Evolutionary conservation across 2,329 filamentous ascomycete species (phyloP), one percentile per base, ranked within the genome.

Genomic region (Curvularia sp.): DNA sequence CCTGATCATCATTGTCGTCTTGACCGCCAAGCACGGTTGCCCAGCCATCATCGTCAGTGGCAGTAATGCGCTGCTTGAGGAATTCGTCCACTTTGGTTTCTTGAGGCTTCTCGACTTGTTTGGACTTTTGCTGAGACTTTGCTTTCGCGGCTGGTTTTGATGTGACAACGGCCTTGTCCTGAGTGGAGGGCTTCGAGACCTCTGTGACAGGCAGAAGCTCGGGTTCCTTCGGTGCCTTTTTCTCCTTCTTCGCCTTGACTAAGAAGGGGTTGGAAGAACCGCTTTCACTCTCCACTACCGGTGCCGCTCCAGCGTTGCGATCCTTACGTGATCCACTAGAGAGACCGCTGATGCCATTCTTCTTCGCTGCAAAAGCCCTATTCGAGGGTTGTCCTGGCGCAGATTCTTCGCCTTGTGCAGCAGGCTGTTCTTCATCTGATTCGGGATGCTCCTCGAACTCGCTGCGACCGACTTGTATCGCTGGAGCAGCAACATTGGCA

Each of bases 361-460:
- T 64, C 49, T 60, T 61, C 7, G 46, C 19, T 19, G 49, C 47
- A 9, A 53, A 47, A 27, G 59, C 51, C 18, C 47, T 56, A 10
- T 53, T 61, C 4, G 61, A 59, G 12, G 57, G 34, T 38, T 49
- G 57, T 23, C 59, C 60, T 60, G 58, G 68, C 61, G 27, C 55
- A 34, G 47, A 61, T 55, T 55, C 53, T 30, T 77, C 71, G 27
- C 78, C 47, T 50, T 55, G 52, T 23, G 77, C 41, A 13, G 49
- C 25, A 34, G 49, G 45, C 2, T 58, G 63, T 8, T 80, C 76
- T 3, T 79, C 74, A 56, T 75, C 86, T 2, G 84, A 87, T 21
- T 69, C 80, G 23, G 78, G 72, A n/a, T 79, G 80, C 65, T 88
- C 87, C 70, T 90, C 87, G 54, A 89, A 86, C 64, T 89, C 87